Evolutionary conservation across 2,329 filamentous ascomycete species (phyloP).

Genomic region (Talaromyces islandicus): DNA sequence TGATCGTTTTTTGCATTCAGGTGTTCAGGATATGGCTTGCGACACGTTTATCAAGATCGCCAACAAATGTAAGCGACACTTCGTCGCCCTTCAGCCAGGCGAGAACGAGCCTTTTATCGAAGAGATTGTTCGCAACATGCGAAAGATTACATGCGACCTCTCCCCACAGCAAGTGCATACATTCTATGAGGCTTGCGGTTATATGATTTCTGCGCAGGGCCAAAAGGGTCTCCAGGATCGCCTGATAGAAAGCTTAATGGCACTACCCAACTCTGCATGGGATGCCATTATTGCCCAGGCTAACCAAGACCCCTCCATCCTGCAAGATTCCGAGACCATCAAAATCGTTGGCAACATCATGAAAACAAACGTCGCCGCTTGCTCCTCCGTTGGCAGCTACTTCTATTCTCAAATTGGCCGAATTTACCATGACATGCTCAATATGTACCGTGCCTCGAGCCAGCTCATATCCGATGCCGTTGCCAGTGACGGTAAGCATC

Average conservation of each 20-base stretch:
- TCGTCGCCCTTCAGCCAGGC: constrained; percentile 89
- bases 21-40: constrained; percentile 99
- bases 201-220: constrained; percentile 97
- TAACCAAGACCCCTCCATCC: constrained; percentile 73
- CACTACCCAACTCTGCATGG: constrained; percentile 88
- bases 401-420: constrained; percentile 97
- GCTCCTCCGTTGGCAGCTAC: constrained; percentile 90
- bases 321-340: constrained; percentile 91
- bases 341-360: constrained; percentile 99
- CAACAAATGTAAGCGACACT: constrained; percentile 94
- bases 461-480: constrained; percentile 92
- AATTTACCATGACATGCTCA: constrained; percentile 97
- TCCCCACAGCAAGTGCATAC: constrained; percentile 97
- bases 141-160: constrained; percentile 91
- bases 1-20: constrained; percentile 32
- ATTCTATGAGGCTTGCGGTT: constrained; percentile 97
- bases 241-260: constrained; percentile 86
- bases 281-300: constrained; percentile 88
- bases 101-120: constrained; percentile 97
- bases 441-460: constrained; percentile 98
- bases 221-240: constrained; percentile 92
- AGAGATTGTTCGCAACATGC: constrained; percentile 92
- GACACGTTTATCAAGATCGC: constrained; percentile 99
- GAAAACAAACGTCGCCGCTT: constrained; percentile 99
- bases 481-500: constrained; percentile 64